Evolutionary conservation across 2,329 filamentous ascomycete genomes (phyloP).

Genomic region (Lasiodiplodia hormozganensis): DNA sequence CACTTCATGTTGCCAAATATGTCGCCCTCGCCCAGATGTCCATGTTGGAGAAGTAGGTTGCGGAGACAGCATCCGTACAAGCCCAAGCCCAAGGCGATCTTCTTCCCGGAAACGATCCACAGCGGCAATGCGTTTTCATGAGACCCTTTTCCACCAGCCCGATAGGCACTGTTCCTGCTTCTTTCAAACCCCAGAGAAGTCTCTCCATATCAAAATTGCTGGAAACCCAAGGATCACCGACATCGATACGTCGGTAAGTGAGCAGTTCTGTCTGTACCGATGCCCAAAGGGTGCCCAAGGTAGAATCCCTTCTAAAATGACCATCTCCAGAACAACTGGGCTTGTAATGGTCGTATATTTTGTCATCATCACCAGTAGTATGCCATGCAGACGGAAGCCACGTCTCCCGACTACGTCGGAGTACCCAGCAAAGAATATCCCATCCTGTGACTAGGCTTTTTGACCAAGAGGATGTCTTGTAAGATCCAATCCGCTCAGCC

Average conservation of each 20-base stretch:
- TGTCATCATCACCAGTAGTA: no score
- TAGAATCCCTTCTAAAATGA: not conserved
- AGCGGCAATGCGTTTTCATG: not conserved
- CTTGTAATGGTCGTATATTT: no score
- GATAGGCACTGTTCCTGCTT: constrained; percentile 12
- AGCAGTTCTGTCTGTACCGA: constrained; percentile 47
- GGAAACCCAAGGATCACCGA: constrained; percentile 36
- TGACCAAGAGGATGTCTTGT: not conserved
- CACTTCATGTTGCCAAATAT: constrained; percentile 4
- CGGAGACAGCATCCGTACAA: constrained; percentile 23
- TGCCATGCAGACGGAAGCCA: no score
- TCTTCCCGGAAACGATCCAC: no score
- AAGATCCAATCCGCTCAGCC: not conserved
- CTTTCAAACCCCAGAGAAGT: constrained; percentile 25
- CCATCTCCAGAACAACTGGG: no score
- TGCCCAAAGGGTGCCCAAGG: constrained; percentile 42
- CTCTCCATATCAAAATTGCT: no score
- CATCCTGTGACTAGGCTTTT: not conserved
- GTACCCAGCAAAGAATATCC: not conserved
- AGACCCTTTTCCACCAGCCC: constrained; percentile 3
- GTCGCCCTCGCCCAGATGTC: constrained; percentile 33
- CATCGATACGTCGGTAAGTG: constrained; percentile 44
- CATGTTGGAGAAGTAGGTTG: constrained; percentile 32
- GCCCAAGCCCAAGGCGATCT: no score
- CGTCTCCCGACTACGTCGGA: not conserved